Conservation (phyloP, 2,329 filamentous ascomycete genomes). For the Xylaria polymorpha region DNA sequence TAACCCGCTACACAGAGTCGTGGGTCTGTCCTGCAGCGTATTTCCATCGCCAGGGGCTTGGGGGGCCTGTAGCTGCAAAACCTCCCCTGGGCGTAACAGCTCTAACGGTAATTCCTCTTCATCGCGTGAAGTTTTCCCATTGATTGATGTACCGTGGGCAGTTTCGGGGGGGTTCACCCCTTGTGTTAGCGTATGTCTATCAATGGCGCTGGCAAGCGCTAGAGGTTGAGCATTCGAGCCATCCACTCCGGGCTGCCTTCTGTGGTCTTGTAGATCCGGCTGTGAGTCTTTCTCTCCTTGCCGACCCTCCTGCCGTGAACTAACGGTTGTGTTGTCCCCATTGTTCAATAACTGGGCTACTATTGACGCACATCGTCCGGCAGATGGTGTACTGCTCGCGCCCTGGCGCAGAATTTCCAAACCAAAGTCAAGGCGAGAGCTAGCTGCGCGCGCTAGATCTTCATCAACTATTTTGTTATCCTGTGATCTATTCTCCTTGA, state of each 20-base stretch:
- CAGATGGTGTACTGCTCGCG: not conserved
- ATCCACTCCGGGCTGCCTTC: not conserved
- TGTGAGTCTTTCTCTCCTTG: too few species aligned
- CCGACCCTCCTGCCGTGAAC: too few species aligned
- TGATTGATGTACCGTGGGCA: not conserved
- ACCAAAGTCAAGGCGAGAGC: constrained; percentile 1
- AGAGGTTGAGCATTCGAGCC: not conserved
- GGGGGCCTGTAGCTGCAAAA: not conserved
- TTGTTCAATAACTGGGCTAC: constrained; percentile 3
- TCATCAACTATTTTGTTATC: not conserved
- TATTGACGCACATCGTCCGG: not conserved
- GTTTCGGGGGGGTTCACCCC: not conserved
- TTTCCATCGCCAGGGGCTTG: not conserved
- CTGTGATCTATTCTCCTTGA: not conserved
- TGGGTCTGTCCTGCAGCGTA: not conserved
- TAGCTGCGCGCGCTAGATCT: not conserved
- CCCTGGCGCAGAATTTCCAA: not conserved
- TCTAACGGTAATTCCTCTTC: not conserved
- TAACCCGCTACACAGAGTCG: not conserved
- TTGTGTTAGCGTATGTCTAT: not conserved
- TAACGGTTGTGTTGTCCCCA: not conserved
- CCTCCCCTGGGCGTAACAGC: not conserved
- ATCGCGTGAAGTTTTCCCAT: not conserved
- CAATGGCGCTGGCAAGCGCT: not conserved
- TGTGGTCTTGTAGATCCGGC: not conserved